Evolutionary conservation across 345 rosid genomes (phyloP).

Genomic region (Eucalyptus dawsonii): DNA sequence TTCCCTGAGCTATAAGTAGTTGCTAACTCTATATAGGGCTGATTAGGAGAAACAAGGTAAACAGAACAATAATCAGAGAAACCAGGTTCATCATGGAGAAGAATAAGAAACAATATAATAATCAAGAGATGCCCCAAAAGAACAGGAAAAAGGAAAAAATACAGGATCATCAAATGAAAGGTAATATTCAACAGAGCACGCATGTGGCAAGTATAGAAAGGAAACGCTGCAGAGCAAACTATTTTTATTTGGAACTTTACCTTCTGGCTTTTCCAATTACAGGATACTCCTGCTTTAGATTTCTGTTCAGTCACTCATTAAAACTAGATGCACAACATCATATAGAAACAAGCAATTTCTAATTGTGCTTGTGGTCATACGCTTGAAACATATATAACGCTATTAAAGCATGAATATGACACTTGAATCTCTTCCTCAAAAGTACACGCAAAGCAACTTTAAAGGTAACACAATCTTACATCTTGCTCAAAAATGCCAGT

Average conservation of each 20-base stretch:
- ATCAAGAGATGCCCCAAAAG: background rate
- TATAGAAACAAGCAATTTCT: background rate
- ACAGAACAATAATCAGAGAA: background rate
- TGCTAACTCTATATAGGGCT: conserved; percentile 70
- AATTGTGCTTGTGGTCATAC: background rate
- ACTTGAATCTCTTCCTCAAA: background rate
- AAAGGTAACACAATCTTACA: background rate
- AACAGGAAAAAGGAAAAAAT: background rate
- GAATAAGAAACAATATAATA: background rate
- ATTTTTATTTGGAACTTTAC: background rate
- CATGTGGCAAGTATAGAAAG: background rate
- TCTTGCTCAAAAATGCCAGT: background rate
- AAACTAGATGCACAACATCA: background rate
- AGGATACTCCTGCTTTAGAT: background rate
- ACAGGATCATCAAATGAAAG: background rate
- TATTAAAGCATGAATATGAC: background rate
- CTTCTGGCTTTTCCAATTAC: background rate
- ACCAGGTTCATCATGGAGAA: background rate
- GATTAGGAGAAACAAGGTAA: background rate
- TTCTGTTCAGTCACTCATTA: background rate
- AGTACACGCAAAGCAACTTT: background rate
- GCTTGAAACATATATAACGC: background rate
- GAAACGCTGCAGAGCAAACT: background rate
- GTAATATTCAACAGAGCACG: background rate
- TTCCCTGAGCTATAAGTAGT: conserved; percentile 54